phyloP scores from a whole-genome alignment of 2,329 filamentous ascomycete genomes.

The Aspergillus glaucus region DNA sequence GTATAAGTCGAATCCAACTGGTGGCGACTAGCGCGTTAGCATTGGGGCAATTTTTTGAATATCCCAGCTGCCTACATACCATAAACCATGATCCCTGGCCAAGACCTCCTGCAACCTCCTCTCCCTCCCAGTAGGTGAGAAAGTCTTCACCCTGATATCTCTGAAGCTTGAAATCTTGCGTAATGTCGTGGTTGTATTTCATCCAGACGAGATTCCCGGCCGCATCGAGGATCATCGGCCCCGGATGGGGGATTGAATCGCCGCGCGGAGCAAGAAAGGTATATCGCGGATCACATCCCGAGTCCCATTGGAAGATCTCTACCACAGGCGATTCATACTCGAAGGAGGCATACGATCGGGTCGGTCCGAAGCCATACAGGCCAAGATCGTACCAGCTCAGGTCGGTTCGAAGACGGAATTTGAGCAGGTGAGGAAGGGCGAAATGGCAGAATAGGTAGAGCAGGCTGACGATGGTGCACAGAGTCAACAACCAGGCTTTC shows the following conservation, averaged over 20 bases:
- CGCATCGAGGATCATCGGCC: conserved; percentile 22
- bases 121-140: conserved; percentile 22
- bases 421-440: conserved; percentile 11
- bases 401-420: conserved; percentile 12
- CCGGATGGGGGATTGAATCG: conserved; percentile 22
- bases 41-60: background rate
- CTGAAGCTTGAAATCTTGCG: conserved; percentile 23
- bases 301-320: conserved; percentile 17
- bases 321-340: conserved; percentile 21
- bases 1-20: conserved; percentile 22
- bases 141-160: conserved; percentile 17
- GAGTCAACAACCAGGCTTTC: background rate
- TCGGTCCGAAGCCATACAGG: conserved; percentile 24
- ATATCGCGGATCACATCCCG: conserved; percentile 23
- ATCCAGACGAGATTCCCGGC: conserved; percentile 23
- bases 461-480: background rate
- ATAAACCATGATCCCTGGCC: conserved; percentile 21
- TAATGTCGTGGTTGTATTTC: conserved; percentile 15
- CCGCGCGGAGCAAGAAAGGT: conserved; percentile 27
- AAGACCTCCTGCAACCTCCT: conserved; percentile 10
- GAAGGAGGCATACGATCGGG: conserved; percentile 23
- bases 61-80: conserved; percentile 8
- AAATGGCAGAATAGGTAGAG: conserved; percentile 15
- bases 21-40: background rate
- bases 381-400: conserved; percentile 25